Base-by-base conservation (phyloP, 2,329 filamentous ascomycete species). In the Didymella pinodella region DNA sequence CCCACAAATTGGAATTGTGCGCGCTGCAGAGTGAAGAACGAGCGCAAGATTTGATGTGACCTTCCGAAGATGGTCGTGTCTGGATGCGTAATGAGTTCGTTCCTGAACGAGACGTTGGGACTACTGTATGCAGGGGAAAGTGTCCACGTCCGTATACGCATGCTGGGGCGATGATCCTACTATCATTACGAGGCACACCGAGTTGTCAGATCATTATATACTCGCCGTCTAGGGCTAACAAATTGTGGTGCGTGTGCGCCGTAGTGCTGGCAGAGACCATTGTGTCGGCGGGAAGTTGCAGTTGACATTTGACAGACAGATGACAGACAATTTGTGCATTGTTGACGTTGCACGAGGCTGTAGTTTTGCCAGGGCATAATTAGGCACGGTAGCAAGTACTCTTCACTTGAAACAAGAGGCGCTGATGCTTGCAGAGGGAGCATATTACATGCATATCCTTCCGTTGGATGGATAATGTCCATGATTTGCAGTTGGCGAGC, bases 331-430 rank as follows among this genome's bases (percentile, higher is more conserved):
- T 49, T 40, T 48, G 46, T 54, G 57, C 29, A 52, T 28, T 44
- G 51, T 54, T 38, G 47, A 51, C 20, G 51, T 51, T 59, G 57
- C 57, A 59, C 51, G 8, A 20, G 51, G 31, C 22, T n/a, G 28
- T 32, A 47, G 32, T 51, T 34, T 36, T 18, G 16, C 32, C 32
- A 54, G 46, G 51, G 22, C 47, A 41, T 25, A 16, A 48, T 25
- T 26, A 44, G 44, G 29, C 48, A 57, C 28, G 38, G 49, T 54
- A 53, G 45, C 55, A 58, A 38, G 44, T 36, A 45, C 49, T 49
- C 25, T 53, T 32, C 55, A 47, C 28, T 32, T 59, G 56, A 59
- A 59, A 59, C 56, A 54, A 25, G 51, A 54, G 56, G 56, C 56
- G 57, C 51, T 54, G 51, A 40, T 45, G 32, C 56, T 49, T 50